Evolutionary conservation across 176 grass and related monocot genomes (phyloP).

Genomic region (Paspalum vaginatum): DNA sequence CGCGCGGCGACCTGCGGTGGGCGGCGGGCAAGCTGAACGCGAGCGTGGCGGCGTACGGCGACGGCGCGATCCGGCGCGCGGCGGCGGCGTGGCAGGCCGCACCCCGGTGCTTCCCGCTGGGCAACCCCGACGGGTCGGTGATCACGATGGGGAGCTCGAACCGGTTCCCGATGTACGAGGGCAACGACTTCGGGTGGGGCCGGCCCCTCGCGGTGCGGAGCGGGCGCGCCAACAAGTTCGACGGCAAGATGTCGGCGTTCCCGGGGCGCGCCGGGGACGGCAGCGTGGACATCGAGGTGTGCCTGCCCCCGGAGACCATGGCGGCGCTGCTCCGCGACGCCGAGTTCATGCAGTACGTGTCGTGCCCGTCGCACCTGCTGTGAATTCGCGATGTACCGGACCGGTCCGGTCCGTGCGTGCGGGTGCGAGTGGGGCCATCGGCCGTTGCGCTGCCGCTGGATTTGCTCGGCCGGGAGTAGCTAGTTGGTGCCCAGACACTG

Average conservation of each 20-base stretch:
- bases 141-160: conserved; percentile 96
- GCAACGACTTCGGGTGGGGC: conserved; percentile 96
- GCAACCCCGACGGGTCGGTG: conserved; percentile 89
- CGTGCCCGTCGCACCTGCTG: conserved; percentile 46
- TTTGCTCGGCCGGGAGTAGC: conserved; percentile 8
- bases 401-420: conserved; percentile 6
- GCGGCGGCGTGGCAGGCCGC: conserved; percentile 78
- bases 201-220: conserved; percentile 75
- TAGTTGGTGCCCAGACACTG: conserved; percentile 17
- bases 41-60: conserved; percentile 58
- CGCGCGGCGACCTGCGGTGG: conserved; percentile 57
- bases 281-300: conserved; percentile 93
- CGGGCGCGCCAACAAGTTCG: conserved; percentile 91
- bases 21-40: conserved; percentile 65
- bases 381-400: not conserved
- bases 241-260: conserved; percentile 98
- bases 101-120: conserved; percentile 87
- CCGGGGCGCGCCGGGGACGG: conserved; percentile 61
- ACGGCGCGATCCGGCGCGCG: conserved; percentile 51
- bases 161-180: conserved; percentile 95
- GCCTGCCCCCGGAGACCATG: conserved; percentile 91
- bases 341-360: conserved; percentile 95
- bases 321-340: conserved; percentile 80
- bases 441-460: not conserved
- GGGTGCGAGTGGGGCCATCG: conserved; percentile 2